phyloP scores from a whole-genome alignment of 2,329 filamentous ascomycete genomes.

The Aspergillus aculeatus region DNA sequence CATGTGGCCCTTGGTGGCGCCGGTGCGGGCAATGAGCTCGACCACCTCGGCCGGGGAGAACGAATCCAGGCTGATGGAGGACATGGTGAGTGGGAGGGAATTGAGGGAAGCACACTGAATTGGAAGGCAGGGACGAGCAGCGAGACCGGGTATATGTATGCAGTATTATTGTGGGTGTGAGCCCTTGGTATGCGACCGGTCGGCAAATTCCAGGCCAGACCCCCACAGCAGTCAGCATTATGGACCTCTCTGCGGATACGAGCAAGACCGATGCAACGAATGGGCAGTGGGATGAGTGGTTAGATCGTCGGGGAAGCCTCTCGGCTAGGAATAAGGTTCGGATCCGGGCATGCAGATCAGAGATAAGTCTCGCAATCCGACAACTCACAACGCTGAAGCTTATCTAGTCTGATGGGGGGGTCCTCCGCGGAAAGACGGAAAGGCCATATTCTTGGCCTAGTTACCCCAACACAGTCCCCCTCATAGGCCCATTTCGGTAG shows the following conservation, averaged over 20 bases:
- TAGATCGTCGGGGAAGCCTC: neutral
- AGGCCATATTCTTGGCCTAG: neutral
- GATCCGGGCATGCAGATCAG: neutral
- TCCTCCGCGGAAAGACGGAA: neutral
- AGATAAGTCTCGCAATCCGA: neutral
- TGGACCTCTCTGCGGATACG: neutral
- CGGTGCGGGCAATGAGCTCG: constrained; percentile 52
- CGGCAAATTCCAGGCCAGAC: too few species aligned
- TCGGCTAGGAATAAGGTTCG: neutral
- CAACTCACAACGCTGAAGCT: neutral
- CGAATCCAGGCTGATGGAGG: constrained; percentile 33
- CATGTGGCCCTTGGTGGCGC: constrained; percentile 54
- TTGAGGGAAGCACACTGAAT: neutral
- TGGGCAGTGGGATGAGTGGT: neutral
- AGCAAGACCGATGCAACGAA: neutral
- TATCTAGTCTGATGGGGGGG: neutral
- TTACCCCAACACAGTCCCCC: too few species aligned
- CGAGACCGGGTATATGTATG: neutral
- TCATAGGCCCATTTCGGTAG: too few species aligned
- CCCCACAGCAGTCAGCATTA: too few species aligned
- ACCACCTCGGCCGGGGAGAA: constrained; percentile 52
- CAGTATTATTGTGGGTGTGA: neutral
- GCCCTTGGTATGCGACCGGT: too few species aligned
- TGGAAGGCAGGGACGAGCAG: neutral
- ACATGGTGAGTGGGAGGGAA: constrained; percentile 6